A percentile compares a stretch with the other conserved stretches of the same genome.
These are phyloP conservation scores for Umbellularia californica DNA, from an alignment of 164 flowering plant species.

Conservation along the genomic window DNA sequence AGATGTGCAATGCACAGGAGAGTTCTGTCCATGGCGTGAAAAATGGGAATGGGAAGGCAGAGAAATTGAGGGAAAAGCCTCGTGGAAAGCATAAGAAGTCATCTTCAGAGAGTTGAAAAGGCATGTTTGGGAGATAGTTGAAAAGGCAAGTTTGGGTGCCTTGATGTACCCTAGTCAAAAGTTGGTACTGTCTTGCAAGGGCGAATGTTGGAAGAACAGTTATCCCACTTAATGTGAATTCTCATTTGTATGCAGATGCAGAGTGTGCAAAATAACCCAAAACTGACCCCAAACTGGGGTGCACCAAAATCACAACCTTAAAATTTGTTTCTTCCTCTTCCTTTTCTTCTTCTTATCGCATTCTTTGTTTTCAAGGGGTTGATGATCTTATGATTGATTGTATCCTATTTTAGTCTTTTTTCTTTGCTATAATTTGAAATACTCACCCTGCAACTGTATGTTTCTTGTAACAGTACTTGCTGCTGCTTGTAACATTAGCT, in stretches of 20 bases:
- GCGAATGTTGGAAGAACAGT: not conserved
- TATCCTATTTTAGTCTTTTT: not conserved
- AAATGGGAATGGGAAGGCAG: constrained; percentile 31
- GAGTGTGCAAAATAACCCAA: not conserved
- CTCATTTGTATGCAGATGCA: not conserved
- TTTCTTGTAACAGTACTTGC: no score
- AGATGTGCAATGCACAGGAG: constrained; percentile 93
- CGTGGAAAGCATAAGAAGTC: constrained; percentile 50
- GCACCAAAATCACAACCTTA: not conserved
- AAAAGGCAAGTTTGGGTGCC: not conserved
- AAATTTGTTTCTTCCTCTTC: not conserved
- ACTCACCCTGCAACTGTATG: no score
- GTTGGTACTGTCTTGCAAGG: not conserved
- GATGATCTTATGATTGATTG: not conserved
- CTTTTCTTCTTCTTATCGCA: not conserved
- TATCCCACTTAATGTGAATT: not conserved
- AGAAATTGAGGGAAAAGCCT: constrained; percentile 35
- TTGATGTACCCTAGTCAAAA: not conserved
- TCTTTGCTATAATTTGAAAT: not conserved
- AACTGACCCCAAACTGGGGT: not conserved
- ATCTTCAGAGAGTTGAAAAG: constrained; percentile 17
- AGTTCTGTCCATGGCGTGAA: constrained; percentile 62
- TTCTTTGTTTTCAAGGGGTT: no score
- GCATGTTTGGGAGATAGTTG: not conserved
- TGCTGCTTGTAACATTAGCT: no score